phyloP scores from a whole-genome alignment of 1,139 yeast species.

The Debaryomyces sp. region DNA sequence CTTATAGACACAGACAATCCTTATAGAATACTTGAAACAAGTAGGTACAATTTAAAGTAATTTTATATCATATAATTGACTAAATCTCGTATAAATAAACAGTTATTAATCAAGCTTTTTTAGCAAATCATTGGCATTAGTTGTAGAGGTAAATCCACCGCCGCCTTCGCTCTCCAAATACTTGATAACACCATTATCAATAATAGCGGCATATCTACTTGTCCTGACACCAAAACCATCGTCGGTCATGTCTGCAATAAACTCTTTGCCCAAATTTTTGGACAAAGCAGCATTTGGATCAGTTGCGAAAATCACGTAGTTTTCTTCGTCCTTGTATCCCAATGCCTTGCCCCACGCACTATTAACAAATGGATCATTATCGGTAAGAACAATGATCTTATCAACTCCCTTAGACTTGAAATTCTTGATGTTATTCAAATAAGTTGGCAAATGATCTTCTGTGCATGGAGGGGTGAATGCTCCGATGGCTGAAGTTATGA shows the following conservation, averaged over 20 bases:
- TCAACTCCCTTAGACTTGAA: conserved; percentile 23
- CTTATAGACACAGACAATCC: no score
- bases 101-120: background rate
- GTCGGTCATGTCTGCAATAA: conserved; percentile 16
- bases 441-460: conserved; percentile 20
- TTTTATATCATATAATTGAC: background rate
- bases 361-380: conserved; percentile 22
- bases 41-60: background rate
- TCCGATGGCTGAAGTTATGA: conserved; percentile 18
- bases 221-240: conserved; percentile 19
- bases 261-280: conserved; percentile 29
- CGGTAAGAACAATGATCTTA: conserved; percentile 20
- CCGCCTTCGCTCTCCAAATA: conserved; percentile 28
- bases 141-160: background rate
- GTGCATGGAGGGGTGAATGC: conserved; percentile 21
- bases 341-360: conserved; percentile 17
- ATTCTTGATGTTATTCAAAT: conserved; percentile 17
- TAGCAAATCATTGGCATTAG: background rate
- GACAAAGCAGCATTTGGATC: conserved; percentile 46
- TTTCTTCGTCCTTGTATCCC: conserved; percentile 17
- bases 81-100: background rate
- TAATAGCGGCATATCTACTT: conserved; percentile 20
- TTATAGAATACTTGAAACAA: no score
- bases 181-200: conserved; percentile 51
- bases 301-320: conserved; percentile 23